Conservation (phyloP, 768 basidiomycete species). For the Imleria badia region DNA sequence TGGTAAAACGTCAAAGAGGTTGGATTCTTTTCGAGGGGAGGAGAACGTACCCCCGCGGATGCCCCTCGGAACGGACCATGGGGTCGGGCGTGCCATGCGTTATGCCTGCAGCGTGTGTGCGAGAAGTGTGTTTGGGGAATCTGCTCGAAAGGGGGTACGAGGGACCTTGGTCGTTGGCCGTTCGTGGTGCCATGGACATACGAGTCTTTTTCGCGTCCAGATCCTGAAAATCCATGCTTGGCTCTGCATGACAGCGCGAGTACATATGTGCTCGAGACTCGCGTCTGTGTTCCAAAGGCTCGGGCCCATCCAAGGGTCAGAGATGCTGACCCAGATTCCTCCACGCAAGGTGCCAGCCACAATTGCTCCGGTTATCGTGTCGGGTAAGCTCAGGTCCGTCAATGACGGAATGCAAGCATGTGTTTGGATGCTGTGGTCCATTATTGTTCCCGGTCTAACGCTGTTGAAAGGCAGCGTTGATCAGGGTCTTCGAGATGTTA, state of each 20-base stretch:
- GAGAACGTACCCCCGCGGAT: neutral
- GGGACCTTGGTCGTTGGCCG: too few relatives aligned
- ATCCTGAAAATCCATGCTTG: neutral
- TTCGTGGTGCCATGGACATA: too few relatives aligned
- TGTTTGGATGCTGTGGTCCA: neutral
- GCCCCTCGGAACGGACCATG: constrained; percentile 1
- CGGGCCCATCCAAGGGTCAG: neutral
- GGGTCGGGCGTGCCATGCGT: neutral
- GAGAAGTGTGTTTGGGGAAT: neutral
- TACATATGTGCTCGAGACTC: neutral
- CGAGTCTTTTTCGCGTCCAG: too few relatives aligned
- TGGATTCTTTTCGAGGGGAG: neutral
- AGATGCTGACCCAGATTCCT: neutral
- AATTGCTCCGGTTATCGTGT: neutral
- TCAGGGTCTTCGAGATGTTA: neutral
- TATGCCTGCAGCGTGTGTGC: neutral
- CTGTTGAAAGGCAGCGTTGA: neutral
- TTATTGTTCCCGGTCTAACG: neutral
- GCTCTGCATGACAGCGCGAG: neutral
- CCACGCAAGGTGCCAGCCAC: neutral
- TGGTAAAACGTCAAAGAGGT: neutral
- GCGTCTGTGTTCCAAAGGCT: neutral
- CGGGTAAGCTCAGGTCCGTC: neutral
- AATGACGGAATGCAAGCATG: neutral
- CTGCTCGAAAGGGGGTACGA: neutral